Conservation (phyloP, 495 filamentous ascomycete genomes). For the Tuber calosporum region DNA sequence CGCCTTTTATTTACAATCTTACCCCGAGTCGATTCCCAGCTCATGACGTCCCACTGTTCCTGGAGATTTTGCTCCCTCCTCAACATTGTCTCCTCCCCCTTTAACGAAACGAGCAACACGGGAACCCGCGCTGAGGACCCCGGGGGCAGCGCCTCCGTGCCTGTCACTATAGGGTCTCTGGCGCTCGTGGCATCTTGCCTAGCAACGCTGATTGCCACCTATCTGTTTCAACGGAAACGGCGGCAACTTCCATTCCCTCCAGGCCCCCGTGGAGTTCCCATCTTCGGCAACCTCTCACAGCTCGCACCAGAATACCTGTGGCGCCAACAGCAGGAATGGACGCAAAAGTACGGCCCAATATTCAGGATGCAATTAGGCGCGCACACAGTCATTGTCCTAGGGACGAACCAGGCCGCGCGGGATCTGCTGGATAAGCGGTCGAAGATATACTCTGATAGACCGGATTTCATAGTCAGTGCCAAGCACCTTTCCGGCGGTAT, state of each 20-base stretch:
- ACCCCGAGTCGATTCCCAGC: background rate
- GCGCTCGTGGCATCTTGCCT: background rate
- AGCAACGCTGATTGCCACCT: background rate
- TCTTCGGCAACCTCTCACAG: conserved; percentile 51
- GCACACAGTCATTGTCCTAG: conserved; percentile 50
- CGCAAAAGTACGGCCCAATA: conserved; percentile 51
- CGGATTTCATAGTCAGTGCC: conserved; percentile 42
- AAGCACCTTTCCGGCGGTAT: background rate
- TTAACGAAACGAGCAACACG: background rate
- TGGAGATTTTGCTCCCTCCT: background rate
- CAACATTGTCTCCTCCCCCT: background rate
- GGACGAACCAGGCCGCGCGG: conserved; percentile 52
- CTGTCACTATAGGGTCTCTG: background rate
- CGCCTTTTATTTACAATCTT: background rate
- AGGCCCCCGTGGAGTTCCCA: conserved; percentile 29
- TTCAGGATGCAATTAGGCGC: conserved; percentile 50
- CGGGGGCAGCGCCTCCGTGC: background rate
- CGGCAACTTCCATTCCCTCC: background rate
- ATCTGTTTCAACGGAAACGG: background rate
- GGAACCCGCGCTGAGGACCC: background rate
- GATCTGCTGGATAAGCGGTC: conserved; percentile 52
- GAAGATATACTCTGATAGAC: conserved; percentile 51
- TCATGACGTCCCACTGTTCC: background rate
- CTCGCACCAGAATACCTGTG: conserved; percentile 49
- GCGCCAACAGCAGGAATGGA: conserved; percentile 55